phyloP scores from a whole-genome alignment of 768 basidiomycete species.

The Dacryopinax spathularia region DNA sequence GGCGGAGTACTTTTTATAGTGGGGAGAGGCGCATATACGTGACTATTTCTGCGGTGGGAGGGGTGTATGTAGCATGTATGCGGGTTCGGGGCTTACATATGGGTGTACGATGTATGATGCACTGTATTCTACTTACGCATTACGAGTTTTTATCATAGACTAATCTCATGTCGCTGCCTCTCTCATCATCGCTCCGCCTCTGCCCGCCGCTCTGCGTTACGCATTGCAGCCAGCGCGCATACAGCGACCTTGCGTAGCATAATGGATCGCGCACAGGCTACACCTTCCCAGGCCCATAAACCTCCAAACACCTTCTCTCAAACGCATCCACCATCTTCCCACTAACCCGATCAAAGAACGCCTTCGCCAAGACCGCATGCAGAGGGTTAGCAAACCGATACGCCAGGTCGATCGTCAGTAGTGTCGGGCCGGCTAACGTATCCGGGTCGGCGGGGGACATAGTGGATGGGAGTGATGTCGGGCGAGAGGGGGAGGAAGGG shows the following conservation, averaged over 20 bases:
- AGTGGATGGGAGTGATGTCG: conserved; percentile 2
- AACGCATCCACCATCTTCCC: conserved; percentile 86
- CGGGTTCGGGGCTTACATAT: not conserved
- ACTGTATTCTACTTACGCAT: conserved; percentile 1
- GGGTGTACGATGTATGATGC: not conserved
- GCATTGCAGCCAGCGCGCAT: no score
- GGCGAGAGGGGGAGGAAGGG: no score
- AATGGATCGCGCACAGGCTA: not conserved
- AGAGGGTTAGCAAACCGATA: conserved; percentile 81
- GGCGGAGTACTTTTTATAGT: conserved; percentile 69
- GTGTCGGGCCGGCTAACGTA: conserved; percentile 37
- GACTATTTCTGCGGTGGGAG: not conserved
- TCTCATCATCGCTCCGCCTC: no score
- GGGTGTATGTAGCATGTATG: not conserved
- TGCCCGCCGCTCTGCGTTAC: no score
- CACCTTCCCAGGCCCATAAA: conserved; percentile 40
- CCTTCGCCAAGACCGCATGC: conserved; percentile 65
- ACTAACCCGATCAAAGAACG: conserved; percentile 78
- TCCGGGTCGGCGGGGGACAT: conserved; percentile 9
- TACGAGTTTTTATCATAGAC: not conserved
- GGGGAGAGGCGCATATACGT: not conserved
- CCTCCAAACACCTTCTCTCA: conserved; percentile 59
- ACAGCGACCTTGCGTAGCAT: not conserved
- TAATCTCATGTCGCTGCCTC: not conserved
- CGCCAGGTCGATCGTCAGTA: conserved; percentile 69